These are phyloP conservation scores for Ophiostoma piceae DNA, from an alignment of 2,329 filamentous ascomycete genomes.

Conservation along the genomic window DNA sequence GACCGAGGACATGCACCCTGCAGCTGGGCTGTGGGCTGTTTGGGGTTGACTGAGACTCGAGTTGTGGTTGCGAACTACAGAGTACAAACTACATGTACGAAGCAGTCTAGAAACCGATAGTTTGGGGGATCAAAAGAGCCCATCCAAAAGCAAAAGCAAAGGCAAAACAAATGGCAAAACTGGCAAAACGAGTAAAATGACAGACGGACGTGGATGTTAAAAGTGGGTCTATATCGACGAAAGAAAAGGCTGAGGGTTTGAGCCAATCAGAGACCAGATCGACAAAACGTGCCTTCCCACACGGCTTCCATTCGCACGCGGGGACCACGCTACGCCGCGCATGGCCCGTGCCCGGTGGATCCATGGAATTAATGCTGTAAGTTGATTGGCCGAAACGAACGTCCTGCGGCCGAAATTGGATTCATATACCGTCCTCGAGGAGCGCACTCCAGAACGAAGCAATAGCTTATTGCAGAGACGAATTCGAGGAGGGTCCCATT, in stretches of 20 bases:
- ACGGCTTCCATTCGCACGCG: constrained; percentile 23
- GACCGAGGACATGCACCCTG: neutral
- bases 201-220: constrained; percentile 7
- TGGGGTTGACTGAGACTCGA: neutral
- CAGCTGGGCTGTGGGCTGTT: neutral
- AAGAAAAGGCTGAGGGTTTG: constrained; percentile 14
- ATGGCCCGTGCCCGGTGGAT: constrained; percentile 22
- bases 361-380: constrained; percentile 15
- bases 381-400: constrained; percentile 24
- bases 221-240: constrained; percentile 8
- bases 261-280: constrained; percentile 22
- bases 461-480: neutral
- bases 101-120: neutral
- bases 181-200: neutral
- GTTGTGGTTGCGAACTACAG: neutral
- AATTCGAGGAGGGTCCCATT: neutral
- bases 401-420: constrained; percentile 7
- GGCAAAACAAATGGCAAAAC: neutral
- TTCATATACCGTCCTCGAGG: neutral
- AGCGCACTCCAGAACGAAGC: neutral
- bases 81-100: too few species aligned
- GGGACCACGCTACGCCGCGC: neutral
- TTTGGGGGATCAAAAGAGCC: neutral
- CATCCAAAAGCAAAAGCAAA: neutral
- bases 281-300: constrained; percentile 25